Conservation (phyloP, 2,329 filamentous ascomycete genomes). For the Talaromyces sp. region DNA sequence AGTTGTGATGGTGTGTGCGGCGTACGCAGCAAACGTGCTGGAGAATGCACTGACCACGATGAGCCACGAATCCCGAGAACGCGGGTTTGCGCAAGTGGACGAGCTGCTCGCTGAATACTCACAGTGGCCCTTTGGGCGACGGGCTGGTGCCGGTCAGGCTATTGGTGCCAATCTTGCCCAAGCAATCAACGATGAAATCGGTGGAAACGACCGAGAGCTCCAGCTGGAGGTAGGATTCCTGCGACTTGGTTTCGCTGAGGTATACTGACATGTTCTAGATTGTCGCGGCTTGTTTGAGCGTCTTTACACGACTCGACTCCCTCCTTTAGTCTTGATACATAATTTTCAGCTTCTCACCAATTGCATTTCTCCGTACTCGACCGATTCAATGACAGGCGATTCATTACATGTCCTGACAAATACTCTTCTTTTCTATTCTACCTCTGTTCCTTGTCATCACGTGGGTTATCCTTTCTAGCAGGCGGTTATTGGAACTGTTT, state of each 20-base stretch:
- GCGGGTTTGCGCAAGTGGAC: conserved; percentile 94
- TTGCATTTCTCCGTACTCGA: conserved; percentile 3
- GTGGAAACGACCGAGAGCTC: conserved; percentile 84
- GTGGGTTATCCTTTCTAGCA: conserved; percentile 4
- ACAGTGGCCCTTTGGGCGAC: conserved; percentile 91
- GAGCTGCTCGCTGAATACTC: conserved; percentile 93
- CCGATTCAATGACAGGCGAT: background rate
- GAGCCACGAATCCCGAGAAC: conserved; percentile 87
- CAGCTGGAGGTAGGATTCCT: conserved; percentile 73
- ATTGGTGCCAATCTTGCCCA: conserved; percentile 90
- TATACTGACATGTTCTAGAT: conserved; percentile 43
- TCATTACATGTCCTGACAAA: background rate
- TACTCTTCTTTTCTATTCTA: background rate
- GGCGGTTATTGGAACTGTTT: conserved; percentile 9
- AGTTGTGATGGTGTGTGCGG: conserved; percentile 92
- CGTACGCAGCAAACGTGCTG: conserved; percentile 94
- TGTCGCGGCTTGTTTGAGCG: conserved; percentile 90
- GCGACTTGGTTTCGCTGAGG: background rate
- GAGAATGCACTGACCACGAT: conserved; percentile 95
- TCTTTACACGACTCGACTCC: conserved; percentile 96
- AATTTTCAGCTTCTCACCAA: conserved; percentile 3
- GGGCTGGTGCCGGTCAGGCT: conserved; percentile 67
- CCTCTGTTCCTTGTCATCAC: background rate
- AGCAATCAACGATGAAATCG: conserved; percentile 80
- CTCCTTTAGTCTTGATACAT: conserved; percentile 56